Base-by-base conservation (phyloP, 768 basidiomycete species). In the Heimioporus sp. region DNA sequence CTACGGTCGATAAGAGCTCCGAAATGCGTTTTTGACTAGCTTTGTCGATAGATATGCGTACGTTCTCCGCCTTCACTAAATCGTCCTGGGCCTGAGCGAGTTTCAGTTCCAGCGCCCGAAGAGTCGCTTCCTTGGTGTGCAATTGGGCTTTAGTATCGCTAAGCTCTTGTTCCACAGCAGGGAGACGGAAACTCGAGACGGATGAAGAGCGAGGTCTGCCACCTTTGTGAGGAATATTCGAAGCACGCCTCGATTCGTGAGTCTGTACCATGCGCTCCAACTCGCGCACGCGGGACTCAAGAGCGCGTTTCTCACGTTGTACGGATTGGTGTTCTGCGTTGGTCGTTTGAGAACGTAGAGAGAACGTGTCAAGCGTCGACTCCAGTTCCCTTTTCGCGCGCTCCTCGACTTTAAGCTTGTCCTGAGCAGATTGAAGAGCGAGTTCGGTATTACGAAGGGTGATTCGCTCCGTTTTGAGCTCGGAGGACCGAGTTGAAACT, bases 201-300 rank as follows among this genome's bases (percentile, higher is more conserved):
- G 84, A 85, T 1, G 85, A 84, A 19, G 86, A 83, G 19, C 83
- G 77, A 31, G 77, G 74, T 28, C 81, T 76, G 19, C 72, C 65
- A 47, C 65, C 56, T 42, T 65, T 65, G 49, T 68, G 73, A 40
- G 51, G 72, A 63, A 40, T 67, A 60, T 52, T 72, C 52, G 41
- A 72, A 62, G 34, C 21, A 35, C 53, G 44, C 60, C 66, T 51
- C 62, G 62, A 34, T 75, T 74, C 54, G 59, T 74, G 47, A 67
- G 53, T 56, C 71, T 74, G 53, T 49, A 73, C 56, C 37, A 75
- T 56, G 43, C 58, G 69, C 60, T 87, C 78, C 38, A 87, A 72
- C 59, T 87, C 83, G 38, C 75, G 78, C 31, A 87, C 73, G 15
- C 83, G 79, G 24, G 70, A 68, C 53, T 86, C 82, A 12, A 86